These are phyloP conservation scores for Fusarium equiseti DNA, from an alignment of 2,329 filamentous ascomycete species.

Conservation along the genomic window DNA sequence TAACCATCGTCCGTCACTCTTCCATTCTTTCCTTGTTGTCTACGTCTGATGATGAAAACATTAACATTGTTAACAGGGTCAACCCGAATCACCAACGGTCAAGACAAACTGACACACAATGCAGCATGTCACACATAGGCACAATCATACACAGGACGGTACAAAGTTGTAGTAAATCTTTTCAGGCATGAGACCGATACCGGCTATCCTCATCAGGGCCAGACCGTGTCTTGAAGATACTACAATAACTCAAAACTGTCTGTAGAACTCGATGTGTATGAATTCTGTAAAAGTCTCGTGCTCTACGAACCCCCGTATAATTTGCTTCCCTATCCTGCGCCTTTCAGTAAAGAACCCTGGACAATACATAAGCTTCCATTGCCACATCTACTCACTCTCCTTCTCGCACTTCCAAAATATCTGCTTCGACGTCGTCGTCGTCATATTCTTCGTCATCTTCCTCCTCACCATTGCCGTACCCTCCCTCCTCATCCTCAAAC, in stretches of 20 bases:
- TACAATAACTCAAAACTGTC: background rate
- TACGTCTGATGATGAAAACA: background rate
- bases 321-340: conserved; percentile 15
- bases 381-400: conserved; percentile 48
- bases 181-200: background rate
- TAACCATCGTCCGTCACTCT: background rate
- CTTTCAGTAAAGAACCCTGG: conserved; percentile 13
- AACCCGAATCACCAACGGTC: background rate
- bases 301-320: background rate
- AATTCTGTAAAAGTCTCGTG: conserved; percentile 2
- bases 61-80: background rate
- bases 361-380: conserved; percentile 14
- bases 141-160: background rate
- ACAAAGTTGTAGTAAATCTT: background rate
- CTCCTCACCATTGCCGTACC: conserved; percentile 47
- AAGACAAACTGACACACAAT: background rate
- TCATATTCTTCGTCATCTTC: conserved; percentile 50
- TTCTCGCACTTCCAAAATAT: conserved; percentile 54
- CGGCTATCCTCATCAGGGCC: too few relatives aligned
- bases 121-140: background rate
- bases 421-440: conserved; percentile 49
- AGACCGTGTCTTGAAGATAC: background rate
- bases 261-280: background rate
- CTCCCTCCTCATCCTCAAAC: conserved; percentile 49
- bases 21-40: background rate